Base-by-base conservation (phyloP, 164 flowering plant genomes). In the Nelumbo lutea region DNA sequence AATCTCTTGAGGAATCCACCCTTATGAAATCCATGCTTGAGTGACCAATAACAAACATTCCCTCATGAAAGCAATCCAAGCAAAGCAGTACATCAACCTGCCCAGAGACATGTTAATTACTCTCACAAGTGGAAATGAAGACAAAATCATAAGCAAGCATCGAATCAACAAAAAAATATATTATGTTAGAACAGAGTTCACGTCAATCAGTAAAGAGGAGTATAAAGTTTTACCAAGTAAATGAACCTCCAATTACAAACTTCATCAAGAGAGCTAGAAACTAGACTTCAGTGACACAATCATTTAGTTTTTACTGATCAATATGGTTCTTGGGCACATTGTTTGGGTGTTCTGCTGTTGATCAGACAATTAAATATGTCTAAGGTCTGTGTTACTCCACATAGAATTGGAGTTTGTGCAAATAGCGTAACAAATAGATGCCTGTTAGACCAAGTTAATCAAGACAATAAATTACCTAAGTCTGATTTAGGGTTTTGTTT, bases 1-100 rank as follows among this genome's bases (percentile, higher is more conserved):
- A 87, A 72, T 83, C 96, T 74, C 81, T 85, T 71, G 82, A n/a
- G 4, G 90, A 75, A 80, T 87, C 93, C 68, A 77, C 72, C 81
- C 81, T 82, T 45, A 79, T n/a, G 81, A 92, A 95, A 81, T 95
- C 98, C 64, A 92, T 79, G 79, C 99, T 87, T 58, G 98, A 86
- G 70, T 90, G 93, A 72, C 98, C 96, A 84, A 79, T 69, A 63
- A 92, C 86, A 78, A 87, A 89, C 73, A 85, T 84, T 57, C 98
- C 98, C 57, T 90, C 95, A 72, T 89, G 85, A 76, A 87, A 96
- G 82, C 99, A 96, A 74, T 85, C 84, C 67, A 79, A 62, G 79
- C 99, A 96, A 50, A 93, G 84, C 45, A 84, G 50, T 50, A 80
- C 66, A 79, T 96, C 99, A 75, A 77, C 87, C 99, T 96, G 90